These are phyloP conservation scores for Fusarium devonianum DNA, from an alignment of 2,329 filamentous ascomycete species.

Conservation along the genomic window DNA sequence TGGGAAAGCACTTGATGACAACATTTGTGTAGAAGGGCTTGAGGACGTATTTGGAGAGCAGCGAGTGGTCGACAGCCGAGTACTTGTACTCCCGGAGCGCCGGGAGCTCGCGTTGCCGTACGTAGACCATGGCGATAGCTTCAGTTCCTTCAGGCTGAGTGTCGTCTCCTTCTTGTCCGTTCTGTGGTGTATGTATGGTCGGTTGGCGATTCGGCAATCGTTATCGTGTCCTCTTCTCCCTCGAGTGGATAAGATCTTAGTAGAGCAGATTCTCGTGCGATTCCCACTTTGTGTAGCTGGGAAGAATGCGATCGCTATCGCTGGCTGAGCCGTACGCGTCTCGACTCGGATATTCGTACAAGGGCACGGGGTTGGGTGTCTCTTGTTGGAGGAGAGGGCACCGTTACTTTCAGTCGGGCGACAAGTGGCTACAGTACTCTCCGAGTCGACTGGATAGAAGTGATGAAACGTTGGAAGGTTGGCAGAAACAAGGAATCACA, in stretches of 20 bases:
- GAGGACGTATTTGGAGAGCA: slow-evolving; percentile 89
- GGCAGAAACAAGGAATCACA: slow-evolving; percentile 20
- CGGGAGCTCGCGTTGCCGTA: slow-evolving; percentile 87
- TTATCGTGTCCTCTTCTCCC: slow-evolving; percentile 30
- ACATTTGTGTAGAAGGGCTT: slow-evolving; percentile 98
- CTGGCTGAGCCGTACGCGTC: not conserved
- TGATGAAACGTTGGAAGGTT: slow-evolving; percentile 9
- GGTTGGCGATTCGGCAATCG: slow-evolving; percentile 8
- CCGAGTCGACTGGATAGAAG: slow-evolving; percentile 1
- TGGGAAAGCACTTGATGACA: slow-evolving; percentile 93
- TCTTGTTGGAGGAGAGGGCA: not conserved
- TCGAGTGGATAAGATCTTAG: slow-evolving; percentile 25
- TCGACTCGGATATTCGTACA: not conserved
- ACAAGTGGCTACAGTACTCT: slow-evolving; percentile 3
- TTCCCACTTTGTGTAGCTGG: slow-evolving; percentile 12
- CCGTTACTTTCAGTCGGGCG: not conserved
- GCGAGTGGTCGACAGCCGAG: slow-evolving; percentile 86
- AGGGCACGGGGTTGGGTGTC: too few species aligned
- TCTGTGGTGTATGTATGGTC: slow-evolving; percentile 8
- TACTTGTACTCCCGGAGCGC: slow-evolving; percentile 96
- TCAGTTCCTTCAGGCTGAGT: slow-evolving; percentile 1
- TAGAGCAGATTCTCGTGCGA: slow-evolving; percentile 20
- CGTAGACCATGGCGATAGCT: slow-evolving; percentile 80
- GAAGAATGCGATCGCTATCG: slow-evolving; percentile 16
- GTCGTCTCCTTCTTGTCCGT: not conserved